A percentile compares a stretch with the other conserved stretches of the same genome.
These are phyloP conservation scores for Diutina rugosa DNA, from an alignment of 1,139 yeast species.

Conservation along the genomic window DNA sequence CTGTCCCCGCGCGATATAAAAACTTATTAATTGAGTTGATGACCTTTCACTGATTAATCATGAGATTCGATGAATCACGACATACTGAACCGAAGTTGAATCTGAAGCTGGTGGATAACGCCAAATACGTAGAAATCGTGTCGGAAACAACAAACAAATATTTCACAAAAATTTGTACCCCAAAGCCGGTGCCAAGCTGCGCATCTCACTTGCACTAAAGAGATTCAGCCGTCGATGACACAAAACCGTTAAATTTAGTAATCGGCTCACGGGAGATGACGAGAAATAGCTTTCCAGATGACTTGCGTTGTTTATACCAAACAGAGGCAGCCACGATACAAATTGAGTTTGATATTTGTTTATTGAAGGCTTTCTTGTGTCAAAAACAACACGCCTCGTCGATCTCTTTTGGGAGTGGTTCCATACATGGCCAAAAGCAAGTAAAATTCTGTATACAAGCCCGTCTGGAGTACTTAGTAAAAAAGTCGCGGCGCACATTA, in stretches of 20 bases:
- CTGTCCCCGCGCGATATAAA: neutral
- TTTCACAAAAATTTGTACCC: too few species aligned
- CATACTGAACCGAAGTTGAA: too few species aligned
- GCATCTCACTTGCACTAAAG: neutral
- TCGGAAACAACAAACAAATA: too few species aligned
- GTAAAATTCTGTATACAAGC: neutral
- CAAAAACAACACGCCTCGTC: neutral
- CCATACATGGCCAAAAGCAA: neutral
- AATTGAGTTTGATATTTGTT: too few species aligned
- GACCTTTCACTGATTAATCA: neutral
- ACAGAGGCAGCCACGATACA: neutral
- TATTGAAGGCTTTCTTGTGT: neutral
- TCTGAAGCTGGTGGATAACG: too few species aligned
- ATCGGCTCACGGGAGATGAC: neutral
- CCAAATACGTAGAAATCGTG: too few species aligned
- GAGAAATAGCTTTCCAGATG: neutral
- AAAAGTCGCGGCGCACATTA: neutral
- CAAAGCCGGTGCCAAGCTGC: neutral
- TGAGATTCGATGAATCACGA: too few species aligned
- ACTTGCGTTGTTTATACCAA: neutral
- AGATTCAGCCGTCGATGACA: neutral
- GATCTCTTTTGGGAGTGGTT: neutral
- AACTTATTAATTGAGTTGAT: neutral
- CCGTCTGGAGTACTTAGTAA: neutral
- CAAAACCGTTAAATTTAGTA: neutral